Base-by-base conservation (phyloP, 441 rosid genomes). In the Erodium texanum region DNA sequence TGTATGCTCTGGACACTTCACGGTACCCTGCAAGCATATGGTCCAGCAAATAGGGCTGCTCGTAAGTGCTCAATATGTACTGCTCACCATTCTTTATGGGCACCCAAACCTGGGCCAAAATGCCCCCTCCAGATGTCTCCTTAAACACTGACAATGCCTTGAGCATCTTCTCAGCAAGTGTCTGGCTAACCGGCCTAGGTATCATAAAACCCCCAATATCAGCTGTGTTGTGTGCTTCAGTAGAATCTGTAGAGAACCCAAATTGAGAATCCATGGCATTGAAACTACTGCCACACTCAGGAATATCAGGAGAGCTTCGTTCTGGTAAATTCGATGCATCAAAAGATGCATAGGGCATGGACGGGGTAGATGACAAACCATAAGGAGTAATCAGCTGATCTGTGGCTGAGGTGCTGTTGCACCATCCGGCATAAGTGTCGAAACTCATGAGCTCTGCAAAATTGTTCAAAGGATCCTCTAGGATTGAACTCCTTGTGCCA, bases 81-180 rank as follows among this genome's bases (percentile, higher is more conserved):
- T 83, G 87, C 82, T 84, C 90, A 69, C 89, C 93, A 7, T 36
- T 79, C 82, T 74, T 84, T 16, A 79, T 59, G 11, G 96, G 97
- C 75, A 83, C 82, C 98, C 98, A 93, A 63, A 90, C 87, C 79
- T 93, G 98, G 0, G 97, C 96, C 72, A 93, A 71, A 73, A 87
- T 81, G 18, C 97, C 97, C 24, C 87, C 93, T 74, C 92, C 90
- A 65, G 86, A 84, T 27, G 83, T 83, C 68, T 85, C 91, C 82
- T 81, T 90, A 50, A 93, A 82, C 59, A 86, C 45, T 15, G 93
- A 84, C 67, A 93, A 78, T 1, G 90, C 98, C 76, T 70, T 86
- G 38, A 90, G 81, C 97, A 90, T 89, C 89, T 73, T 90, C 80
- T 93, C 98, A 68, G 85, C 88, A 62, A 93, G 81, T 48, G 93